phyloP scores from a whole-genome alignment of 768 basidiomycete genomes.

The Kwoniella heveanensis region DNA sequence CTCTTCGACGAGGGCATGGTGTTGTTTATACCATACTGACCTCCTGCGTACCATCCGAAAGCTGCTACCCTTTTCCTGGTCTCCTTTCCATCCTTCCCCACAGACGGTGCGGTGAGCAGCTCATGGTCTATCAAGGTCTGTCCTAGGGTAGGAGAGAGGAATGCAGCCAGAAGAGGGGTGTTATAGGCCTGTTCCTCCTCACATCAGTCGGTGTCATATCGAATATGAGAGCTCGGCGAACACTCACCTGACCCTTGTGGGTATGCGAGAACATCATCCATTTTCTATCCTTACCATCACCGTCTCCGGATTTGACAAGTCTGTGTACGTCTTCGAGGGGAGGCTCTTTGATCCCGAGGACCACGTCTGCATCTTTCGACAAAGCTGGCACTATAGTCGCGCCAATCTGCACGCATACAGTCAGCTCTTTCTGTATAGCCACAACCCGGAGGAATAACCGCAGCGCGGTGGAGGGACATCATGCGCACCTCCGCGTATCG shows the following conservation, averaged over 20 bases:
- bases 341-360: slow-evolving; percentile 87
- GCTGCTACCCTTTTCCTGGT: slow-evolving; percentile 67
- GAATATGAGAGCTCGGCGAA: neutral
- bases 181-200: slow-evolving; percentile 69
- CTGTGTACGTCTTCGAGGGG: slow-evolving; percentile 65
- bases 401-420: slow-evolving; percentile 68
- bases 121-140: slow-evolving; percentile 78
- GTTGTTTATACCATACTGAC: too few relatives aligned
- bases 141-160: slow-evolving; percentile 29
- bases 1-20: too few relatives aligned
- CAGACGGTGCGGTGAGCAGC: slow-evolving; percentile 64
- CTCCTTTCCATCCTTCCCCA: slow-evolving; percentile 60
- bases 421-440: slow-evolving; percentile 1
- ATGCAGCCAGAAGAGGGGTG: slow-evolving; percentile 68
- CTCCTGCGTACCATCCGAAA: slow-evolving; percentile 91
- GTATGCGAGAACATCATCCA: slow-evolving; percentile 94
- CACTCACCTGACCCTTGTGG: slow-evolving; percentile 61
- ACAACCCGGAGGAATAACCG: too few relatives aligned
- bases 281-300: slow-evolving; percentile 61
- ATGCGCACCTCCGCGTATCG: slow-evolving; percentile 70
- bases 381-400: slow-evolving; percentile 67
- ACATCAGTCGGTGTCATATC: neutral
- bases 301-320: slow-evolving; percentile 58
- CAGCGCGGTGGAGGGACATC: too few relatives aligned
- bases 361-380: slow-evolving; percentile 65